Evolutionary conservation across 1,139 yeast species (phyloP), one percentile per base, ranked within the genome.

Genomic region (Sugiyamaella pinicola): DNA sequence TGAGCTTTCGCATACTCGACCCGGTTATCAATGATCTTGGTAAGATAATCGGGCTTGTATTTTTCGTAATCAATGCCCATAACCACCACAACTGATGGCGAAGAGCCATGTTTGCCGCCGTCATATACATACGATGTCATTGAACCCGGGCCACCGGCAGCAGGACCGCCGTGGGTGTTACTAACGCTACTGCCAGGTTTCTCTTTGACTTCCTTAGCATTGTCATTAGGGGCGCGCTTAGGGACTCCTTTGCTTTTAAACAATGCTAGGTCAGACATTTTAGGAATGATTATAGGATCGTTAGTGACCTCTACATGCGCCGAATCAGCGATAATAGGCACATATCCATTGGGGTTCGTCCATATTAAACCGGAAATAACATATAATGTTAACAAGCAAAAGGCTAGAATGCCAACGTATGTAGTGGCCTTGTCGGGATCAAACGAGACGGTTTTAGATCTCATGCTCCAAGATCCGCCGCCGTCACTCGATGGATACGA

Each of bases 1-100:
- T 87, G 89, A 28, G 72, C 73, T 66, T 84, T 85, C 3, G 95
- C 95, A 64, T 89, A 90, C 64, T 86, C 87, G 29, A 86, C 85
- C 65, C 96, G 78, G 69, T 90, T 89, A 64, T 87, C 91, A 21
- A 87, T 85, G 49, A 89, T 74, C 55, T 79, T 79, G 9, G 83
- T 79, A 55, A 88, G 72, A 31, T 83, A 81, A 9, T 79, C 79
- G 4, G 78, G 64, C 37, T 84, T 82, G 65, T 84, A 85, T 58
- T 76, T 80, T 54, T 83, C 87, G 64, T 82, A 87, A 70, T 90
- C 96, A 34, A 91, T 72, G 2, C 85, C 83, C 1, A 95, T 84
- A n/a, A 91, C 96, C 38, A 91, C 66, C 28, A 91, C 82, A 31
- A 87, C 77, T 5, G 29, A 18, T 3, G 55, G 55, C 6, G 55